A percentile compares a stretch with the other conserved stretches of the same genome.
Evolutionary conservation across 2,329 filamentous ascomycete species (phyloP).

Genomic region (Metarhizium brunneum): DNA sequence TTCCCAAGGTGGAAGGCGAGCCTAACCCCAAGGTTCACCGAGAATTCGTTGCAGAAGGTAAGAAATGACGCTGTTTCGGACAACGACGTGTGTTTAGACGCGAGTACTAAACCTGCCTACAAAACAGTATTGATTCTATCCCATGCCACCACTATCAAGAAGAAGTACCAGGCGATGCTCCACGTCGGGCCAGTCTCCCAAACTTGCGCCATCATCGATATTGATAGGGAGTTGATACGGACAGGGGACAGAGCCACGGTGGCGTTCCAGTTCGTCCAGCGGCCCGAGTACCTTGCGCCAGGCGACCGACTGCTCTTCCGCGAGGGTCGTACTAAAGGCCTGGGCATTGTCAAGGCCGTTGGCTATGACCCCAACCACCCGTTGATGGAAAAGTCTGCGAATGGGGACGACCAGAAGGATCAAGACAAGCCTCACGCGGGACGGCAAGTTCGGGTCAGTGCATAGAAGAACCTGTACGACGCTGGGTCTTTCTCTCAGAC

Average conservation of each 20-base stretch:
- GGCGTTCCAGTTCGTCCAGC: constrained; percentile 88
- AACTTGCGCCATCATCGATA: constrained; percentile 94
- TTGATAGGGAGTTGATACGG: constrained; percentile 89
- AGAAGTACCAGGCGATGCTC: constrained; percentile 95
- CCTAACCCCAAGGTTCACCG: constrained; percentile 60
- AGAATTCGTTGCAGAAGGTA: constrained; percentile 72
- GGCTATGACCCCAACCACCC: constrained; percentile 67
- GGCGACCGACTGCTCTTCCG: constrained; percentile 88
- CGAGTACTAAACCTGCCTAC: not conserved
- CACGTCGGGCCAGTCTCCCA: constrained; percentile 93
- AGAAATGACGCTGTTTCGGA: constrained; percentile 7
- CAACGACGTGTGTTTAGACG: not conserved
- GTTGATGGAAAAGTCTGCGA: constrained; percentile 17
- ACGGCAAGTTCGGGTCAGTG: constrained; percentile 3
- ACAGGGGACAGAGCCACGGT: constrained; percentile 92
- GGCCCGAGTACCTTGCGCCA: constrained; percentile 82
- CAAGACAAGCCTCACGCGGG: not conserved
- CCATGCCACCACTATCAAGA: constrained; percentile 94
- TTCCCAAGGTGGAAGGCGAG: constrained; percentile 71
- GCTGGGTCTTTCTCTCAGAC: no score
- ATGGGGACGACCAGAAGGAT: constrained; percentile 4
- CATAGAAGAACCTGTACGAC: not conserved
- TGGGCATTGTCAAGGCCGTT: constrained; percentile 87
- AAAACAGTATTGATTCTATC: constrained; percentile 75
- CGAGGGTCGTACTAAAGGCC: constrained; percentile 87